These are phyloP conservation scores for Microdochium trichocladiopsis DNA, from an alignment of 2,329 filamentous ascomycete species.

Conservation along the genomic window DNA sequence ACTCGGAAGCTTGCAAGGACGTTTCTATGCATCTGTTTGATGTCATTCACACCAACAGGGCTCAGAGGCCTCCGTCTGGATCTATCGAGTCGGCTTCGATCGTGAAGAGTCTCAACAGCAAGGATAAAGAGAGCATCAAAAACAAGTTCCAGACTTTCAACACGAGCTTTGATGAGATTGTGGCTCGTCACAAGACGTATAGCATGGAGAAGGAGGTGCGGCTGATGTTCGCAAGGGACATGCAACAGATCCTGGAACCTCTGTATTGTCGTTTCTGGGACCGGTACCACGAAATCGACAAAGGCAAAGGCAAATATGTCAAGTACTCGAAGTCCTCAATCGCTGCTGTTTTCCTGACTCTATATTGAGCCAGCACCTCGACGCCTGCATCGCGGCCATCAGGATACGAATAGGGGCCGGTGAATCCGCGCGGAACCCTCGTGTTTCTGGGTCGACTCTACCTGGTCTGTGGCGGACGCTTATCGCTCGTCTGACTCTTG, in stretches of 20 bases:
- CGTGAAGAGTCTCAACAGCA: slow-evolving; percentile 74
- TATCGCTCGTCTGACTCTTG: no score
- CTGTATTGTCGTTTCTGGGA: slow-evolving; percentile 96
- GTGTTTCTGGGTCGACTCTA: no score
- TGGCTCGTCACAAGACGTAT: slow-evolving; percentile 72
- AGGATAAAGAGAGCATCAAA: slow-evolving; percentile 95
- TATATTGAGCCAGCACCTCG: slow-evolving; percentile 27
- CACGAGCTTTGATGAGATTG: slow-evolving; percentile 79
- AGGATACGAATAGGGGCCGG: no score
- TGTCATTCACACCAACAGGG: slow-evolving; percentile 81
- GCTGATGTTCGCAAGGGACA: slow-evolving; percentile 70
- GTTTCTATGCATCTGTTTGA: slow-evolving; percentile 80
- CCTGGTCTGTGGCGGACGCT: no score
- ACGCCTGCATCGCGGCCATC: no score
- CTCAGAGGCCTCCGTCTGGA: slow-evolving; percentile 64
- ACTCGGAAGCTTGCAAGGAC: slow-evolving; percentile 84
- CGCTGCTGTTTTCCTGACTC: slow-evolving; percentile 53
- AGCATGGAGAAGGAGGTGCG: slow-evolving; percentile 90
- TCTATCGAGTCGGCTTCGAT: slow-evolving; percentile 77
- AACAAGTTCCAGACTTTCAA: slow-evolving; percentile 95
- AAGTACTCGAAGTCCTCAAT: slow-evolving; percentile 90
- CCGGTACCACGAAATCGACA: slow-evolving; percentile 94
- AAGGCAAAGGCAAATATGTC: slow-evolving; percentile 95
- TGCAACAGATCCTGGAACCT: slow-evolving; percentile 87
- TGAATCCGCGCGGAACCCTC: no score